Conservation (phyloP, 2,329 filamentous ascomycete genomes). For the Microcyclospora pomicola region DNA sequence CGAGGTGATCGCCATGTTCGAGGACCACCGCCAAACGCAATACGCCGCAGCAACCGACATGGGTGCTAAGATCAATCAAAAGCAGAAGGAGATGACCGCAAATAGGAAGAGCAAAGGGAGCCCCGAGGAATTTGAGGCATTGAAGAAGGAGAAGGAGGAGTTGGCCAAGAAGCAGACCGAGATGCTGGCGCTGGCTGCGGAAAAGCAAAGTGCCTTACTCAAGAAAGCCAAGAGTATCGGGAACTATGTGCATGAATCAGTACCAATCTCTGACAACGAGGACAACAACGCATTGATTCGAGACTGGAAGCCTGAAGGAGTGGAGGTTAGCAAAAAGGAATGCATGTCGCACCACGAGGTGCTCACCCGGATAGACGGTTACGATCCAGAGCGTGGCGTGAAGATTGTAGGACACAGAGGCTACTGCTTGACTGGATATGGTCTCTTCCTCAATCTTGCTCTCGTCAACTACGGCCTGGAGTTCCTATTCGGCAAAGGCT, state of each 20-base stretch:
- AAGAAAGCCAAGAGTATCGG: constrained; percentile 73
- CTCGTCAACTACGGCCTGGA: constrained; percentile 90
- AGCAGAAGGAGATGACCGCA: constrained; percentile 77
- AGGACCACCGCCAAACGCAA: constrained; percentile 60
- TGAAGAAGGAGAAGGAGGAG: constrained; percentile 63
- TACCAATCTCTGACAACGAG: constrained; percentile 72
- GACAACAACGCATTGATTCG: constrained; percentile 64
- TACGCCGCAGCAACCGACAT: constrained; percentile 55
- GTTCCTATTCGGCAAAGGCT: constrained; percentile 65
- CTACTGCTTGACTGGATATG: constrained; percentile 83
- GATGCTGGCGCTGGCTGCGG: constrained; percentile 56
- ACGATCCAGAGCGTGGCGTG: constrained; percentile 81
- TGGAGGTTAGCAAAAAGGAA: constrained; percentile 59
- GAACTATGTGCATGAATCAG: constrained; percentile 81
- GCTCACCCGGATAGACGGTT: constrained; percentile 72
- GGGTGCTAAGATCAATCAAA: constrained; percentile 70
- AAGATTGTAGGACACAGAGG: constrained; percentile 92
- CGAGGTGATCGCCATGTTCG: constrained; percentile 74
- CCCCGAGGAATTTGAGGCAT: constrained; percentile 62
- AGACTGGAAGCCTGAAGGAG: constrained; percentile 68
- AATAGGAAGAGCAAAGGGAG: constrained; percentile 95
- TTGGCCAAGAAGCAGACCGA: constrained; percentile 73
- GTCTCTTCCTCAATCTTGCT: constrained; percentile 81
- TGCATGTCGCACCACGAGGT: constrained; percentile 91
- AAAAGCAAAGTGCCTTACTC: constrained; percentile 62